Evolutionary conservation across 1,284 basidiomycete genomes (phyloP).

Genomic region (Rhodotorula sp.): DNA sequence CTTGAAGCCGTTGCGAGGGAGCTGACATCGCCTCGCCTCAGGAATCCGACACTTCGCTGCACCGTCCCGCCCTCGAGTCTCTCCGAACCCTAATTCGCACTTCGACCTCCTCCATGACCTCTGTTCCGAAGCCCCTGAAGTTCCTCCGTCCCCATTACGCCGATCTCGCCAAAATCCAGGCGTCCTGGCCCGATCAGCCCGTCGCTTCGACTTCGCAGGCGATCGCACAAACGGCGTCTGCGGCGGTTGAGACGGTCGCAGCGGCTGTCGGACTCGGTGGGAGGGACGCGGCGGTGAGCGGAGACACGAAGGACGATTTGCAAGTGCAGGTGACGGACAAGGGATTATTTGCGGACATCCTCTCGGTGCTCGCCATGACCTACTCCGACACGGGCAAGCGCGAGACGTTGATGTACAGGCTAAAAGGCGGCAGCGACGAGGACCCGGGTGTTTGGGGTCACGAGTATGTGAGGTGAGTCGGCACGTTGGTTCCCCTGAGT

Average conservation of each 20-base stretch:
- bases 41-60: conserved; percentile 82
- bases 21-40: conserved; percentile 48
- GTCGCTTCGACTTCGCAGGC: conserved; percentile 43
- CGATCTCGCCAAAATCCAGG: conserved; percentile 68
- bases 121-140: conserved; percentile 97
- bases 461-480: conserved; percentile 73
- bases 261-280: conserved; percentile 26
- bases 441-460: conserved; percentile 97
- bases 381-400: conserved; percentile 95
- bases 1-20: too few species aligned
- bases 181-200: conserved; percentile 64
- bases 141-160: conserved; percentile 95
- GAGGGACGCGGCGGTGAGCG: background rate
- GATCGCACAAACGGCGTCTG: conserved; percentile 1
- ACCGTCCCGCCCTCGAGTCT: conserved; percentile 89
- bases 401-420: conserved; percentile 88
- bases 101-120: conserved; percentile 99
- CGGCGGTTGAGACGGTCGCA: conserved; percentile 65
- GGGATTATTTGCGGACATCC: conserved; percentile 95
- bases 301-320: background rate
- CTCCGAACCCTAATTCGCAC: conserved; percentile 91
- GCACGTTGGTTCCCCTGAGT: background rate
- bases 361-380: conserved; percentile 99
- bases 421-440: conserved; percentile 75
- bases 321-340: conserved; percentile 49